Conservation (phyloP, 2,329 filamentous ascomycete species). For the Fusarium miscanthi region DNA sequence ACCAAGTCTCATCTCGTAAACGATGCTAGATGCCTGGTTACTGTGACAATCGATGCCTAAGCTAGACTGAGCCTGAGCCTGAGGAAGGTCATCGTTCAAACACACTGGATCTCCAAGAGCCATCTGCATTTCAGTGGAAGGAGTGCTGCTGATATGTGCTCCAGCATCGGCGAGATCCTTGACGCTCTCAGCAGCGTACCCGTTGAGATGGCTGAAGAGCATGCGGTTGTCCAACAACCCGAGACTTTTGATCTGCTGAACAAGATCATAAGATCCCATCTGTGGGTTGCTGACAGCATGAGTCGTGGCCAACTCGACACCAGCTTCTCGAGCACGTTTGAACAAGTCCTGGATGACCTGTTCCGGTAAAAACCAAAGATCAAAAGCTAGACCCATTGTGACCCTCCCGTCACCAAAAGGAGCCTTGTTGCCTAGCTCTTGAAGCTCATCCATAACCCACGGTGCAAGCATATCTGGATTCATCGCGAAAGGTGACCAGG, state of each 20-base stretch:
- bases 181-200: background rate
- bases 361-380: conserved; percentile 11
- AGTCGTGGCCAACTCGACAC: background rate
- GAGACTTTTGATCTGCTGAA: background rate
- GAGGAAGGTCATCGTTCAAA: background rate
- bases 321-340: background rate
- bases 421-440: background rate
- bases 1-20: conserved; percentile 10
- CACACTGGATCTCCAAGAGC: conserved; percentile 2
- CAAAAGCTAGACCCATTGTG: conserved; percentile 17
- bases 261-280: background rate
- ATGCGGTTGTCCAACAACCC: conserved; percentile 2
- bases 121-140: conserved; percentile 28
- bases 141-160: conserved; percentile 10
- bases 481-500: conserved; percentile 1
- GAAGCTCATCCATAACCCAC: background rate
- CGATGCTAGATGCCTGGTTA: conserved; percentile 9
- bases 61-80: conserved; percentile 1
- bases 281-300: conserved; percentile 1
- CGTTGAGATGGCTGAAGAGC: conserved; percentile 10
- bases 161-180: background rate
- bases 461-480: background rate
- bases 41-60: conserved; percentile 11
- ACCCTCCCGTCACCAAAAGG: conserved; percentile 1
- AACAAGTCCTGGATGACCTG: background rate